A percentile compares a stretch with the other conserved stretches of the same genome.
phyloP scores from a whole-genome alignment of 2,329 filamentous ascomycete genomes.

The Paracoccidioides lutzii region DNA sequence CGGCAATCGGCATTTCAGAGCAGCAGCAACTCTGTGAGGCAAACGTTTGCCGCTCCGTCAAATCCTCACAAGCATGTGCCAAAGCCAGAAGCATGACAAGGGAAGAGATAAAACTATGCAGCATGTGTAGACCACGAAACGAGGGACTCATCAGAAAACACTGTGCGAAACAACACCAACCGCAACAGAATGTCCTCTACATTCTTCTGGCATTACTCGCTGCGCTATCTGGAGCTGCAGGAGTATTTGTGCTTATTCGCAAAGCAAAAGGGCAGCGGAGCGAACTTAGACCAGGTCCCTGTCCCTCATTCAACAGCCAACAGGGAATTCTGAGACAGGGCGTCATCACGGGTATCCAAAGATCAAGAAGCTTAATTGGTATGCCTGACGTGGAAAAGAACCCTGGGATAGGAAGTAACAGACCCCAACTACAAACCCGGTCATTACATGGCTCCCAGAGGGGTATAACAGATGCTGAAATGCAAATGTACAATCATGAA shows the following conservation, averaged over 20 bases:
- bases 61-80: constrained; percentile 2
- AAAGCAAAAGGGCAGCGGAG: neutral
- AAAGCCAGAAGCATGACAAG: neutral
- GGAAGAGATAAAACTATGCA: constrained; percentile 4
- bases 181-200: neutral
- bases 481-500: neutral
- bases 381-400: neutral
- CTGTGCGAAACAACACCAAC: neutral
- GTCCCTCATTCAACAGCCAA: neutral
- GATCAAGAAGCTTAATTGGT: neutral
- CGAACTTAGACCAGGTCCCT: neutral
- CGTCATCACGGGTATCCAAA: neutral
- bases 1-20: neutral
- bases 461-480: neutral
- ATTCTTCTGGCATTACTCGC: neutral
- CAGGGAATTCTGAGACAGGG: neutral
- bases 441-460: neutral
- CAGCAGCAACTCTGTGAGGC: constrained; percentile 1
- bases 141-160: constrained; percentile 4
- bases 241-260: neutral
- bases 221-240: neutral
- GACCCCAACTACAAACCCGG: neutral
- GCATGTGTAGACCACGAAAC: constrained; percentile 8
- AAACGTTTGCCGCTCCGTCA: constrained; percentile 4
- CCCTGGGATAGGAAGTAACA: neutral